Evolutionary conservation across 1,284 basidiomycete genomes (phyloP), one percentile per base, ranked within the genome.

Genomic region (Xerocomus tenax): DNA sequence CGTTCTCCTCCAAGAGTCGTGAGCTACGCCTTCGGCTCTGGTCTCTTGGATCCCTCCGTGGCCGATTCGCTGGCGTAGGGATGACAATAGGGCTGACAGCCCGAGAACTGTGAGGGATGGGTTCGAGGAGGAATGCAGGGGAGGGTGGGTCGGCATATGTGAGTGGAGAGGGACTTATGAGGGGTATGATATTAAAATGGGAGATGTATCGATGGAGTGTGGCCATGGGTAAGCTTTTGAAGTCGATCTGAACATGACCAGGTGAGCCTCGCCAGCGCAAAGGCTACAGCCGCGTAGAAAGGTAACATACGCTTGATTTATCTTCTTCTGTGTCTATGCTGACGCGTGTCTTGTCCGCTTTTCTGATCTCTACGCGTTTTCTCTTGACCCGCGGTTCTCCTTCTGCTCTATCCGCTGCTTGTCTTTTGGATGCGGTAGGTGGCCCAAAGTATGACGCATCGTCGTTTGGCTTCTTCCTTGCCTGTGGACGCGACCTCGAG

Each of bases 341-440:
- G 42, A 50, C 49, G 45, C 52, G 58, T 25, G 25, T 32, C 54
- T 48, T 70, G 53, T 58, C 57, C 34, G 30, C 56, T 54, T 54
- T 67, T 60, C 59, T 62, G 50, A 44, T 54, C 26, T 82, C 84
- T 32, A 77, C 71, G 55, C 82, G 75, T 66, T 86, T 87, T 57
- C 84, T 69, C 67, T 87, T 87, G 50, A 74, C 70, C 47, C 84
- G 72, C 16, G 80, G 77, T 57, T 86, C 84, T 16, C 81, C 80
- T 3, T 84, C 84, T 36, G 66, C 71, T 58, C 74, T 75, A 45
- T 82, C 81, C n/a, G 57, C 65, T 0, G 81, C 79, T 34, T 78
- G 77, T 56, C 81, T 66, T 59, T 83, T 84, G 13, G 69, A 64
- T 32, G 69, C 71, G 23, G 69, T 56, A 1, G 74, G 69, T n/a